Base-by-base conservation (phyloP, 1,284 basidiomycete genomes). In the Cerioporus squamosus region DNA sequence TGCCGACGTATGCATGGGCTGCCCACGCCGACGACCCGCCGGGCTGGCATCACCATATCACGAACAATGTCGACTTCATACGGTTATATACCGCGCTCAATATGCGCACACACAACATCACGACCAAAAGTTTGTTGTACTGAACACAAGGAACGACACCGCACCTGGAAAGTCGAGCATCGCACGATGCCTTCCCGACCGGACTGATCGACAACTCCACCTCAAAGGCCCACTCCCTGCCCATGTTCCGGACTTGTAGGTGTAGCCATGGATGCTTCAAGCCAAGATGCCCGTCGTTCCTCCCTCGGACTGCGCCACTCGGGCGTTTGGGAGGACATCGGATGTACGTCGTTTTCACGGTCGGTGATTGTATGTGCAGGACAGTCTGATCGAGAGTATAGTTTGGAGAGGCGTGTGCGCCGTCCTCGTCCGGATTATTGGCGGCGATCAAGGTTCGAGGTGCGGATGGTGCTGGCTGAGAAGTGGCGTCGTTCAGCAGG, bases 341-440 rank as follows among this genome's bases (percentile, higher is more conserved):
- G 51, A 94, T 86, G 68, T 81, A 94, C 0, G 92, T 91, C 33
- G 78, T 83, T 33, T 75, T 79, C 31, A 92, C 70, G 1, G 84
- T 85, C 8, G 91, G 91, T 3, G 90, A 92, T 68, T 94, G 93
- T 44, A 95, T 82, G 65, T 95, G 93, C n/a, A 95, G 77, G 0
- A 94, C 91, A 0, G 83, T 84, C 66, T 91, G 88, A 68, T 81
- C 69, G n/a, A 87, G 70, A 60, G 75, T 55, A 66, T 83, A 77
- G 24, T 81, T 67, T 44, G 58, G 58, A 18, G n/a, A 15, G n/a
- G 6, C 40, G n/a, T 18, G 5, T 42, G 39, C 55, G 9, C 46
- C 23, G n/a, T 59, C 57, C 17, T 66, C 63, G 48, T 64, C 61
- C 47, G 74, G 42, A 20, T 70, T 67, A 12, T 78, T 74, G 14